These are phyloP conservation scores for Penicillium sp. DNA, from an alignment of 2,329 filamentous ascomycete genomes.

Conservation along the genomic window DNA sequence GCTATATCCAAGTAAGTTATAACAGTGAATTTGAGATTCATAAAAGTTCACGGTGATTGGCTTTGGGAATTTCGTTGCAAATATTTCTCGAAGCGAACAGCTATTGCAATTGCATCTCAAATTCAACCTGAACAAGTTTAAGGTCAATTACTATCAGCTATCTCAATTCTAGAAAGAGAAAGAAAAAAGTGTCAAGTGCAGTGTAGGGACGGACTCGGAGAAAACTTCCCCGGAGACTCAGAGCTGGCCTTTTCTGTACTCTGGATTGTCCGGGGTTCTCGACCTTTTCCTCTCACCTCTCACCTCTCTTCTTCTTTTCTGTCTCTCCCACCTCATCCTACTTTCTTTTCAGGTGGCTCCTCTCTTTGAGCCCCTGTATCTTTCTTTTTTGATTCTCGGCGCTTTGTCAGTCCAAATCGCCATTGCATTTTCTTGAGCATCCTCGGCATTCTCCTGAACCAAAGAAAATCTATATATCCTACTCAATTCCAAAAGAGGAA, in stretches of 20 bases:
- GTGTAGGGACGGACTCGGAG: slow-evolving; percentile 19
- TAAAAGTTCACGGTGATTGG: neutral
- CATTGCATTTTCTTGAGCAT: slow-evolving; percentile 6
- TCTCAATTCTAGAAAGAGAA: neutral
- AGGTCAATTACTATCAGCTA: neutral
- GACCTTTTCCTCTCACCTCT: slow-evolving; percentile 16
- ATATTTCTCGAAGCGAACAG: neutral
- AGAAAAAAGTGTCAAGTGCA: neutral
- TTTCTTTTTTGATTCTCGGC: slow-evolving; percentile 21
- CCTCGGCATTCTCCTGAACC: slow-evolving; percentile 6
- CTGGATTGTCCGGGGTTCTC: slow-evolving; percentile 20
- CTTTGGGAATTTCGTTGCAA: neutral
- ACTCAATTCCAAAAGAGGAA: neutral
- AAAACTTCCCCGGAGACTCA: slow-evolving; percentile 27
- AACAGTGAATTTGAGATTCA: neutral
- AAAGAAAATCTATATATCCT: slow-evolving; percentile 2
- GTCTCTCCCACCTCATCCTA: slow-evolving; percentile 6
- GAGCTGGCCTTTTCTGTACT: slow-evolving; percentile 29
- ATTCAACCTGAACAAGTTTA: neutral
- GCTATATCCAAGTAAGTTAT: neutral
- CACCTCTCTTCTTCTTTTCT: slow-evolving; percentile 17
- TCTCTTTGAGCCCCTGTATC: slow-evolving; percentile 16
- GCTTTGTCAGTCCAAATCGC: slow-evolving; percentile 7
- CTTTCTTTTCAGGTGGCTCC: slow-evolving; percentile 15
- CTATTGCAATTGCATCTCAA: neutral